These are phyloP conservation scores for Geranium rotundifolium DNA, from an alignment of 345 rosid genomes.

Conservation along the genomic window DNA sequence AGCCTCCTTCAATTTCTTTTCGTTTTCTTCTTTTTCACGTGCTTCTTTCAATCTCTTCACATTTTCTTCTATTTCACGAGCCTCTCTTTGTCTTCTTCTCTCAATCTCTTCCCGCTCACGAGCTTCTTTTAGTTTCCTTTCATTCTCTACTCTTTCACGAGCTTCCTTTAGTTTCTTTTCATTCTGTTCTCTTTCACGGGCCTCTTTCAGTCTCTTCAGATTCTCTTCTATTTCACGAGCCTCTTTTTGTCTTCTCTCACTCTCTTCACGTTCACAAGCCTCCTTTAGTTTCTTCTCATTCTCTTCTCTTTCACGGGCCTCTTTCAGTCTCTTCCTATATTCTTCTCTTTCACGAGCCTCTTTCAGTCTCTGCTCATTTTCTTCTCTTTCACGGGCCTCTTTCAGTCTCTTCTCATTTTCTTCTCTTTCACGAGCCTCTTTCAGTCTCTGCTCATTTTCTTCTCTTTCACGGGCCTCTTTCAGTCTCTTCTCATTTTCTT, in stretches of 20 bases:
- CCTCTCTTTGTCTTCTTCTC: too few species aligned
- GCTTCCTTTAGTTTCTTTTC: conserved; percentile 22
- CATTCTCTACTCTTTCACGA: conserved; percentile 24
- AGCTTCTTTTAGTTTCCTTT: conserved; percentile 20
- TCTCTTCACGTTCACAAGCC: too few species aligned
- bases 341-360: conserved; percentile 7
- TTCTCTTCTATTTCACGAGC: too few species aligned
- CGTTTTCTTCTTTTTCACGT: conserved; percentile 6
- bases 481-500: too few species aligned
- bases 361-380: conserved; percentile 4
- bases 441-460: too few species aligned
- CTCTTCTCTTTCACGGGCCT: neutral
- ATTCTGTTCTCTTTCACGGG: conserved; percentile 22
- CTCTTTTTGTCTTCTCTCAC: too few species aligned
- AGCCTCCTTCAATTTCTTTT: conserved; percentile 4
- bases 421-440: too few species aligned
- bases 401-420: conserved; percentile 3
- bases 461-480: too few species aligned
- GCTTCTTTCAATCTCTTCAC: neutral
- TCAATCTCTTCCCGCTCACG: conserved; percentile 27
- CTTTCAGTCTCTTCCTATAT: conserved; percentile 2
- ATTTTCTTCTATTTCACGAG: too few species aligned
- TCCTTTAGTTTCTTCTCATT: too few species aligned
- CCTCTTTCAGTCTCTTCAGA: conserved; percentile 9
- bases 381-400: conserved; percentile 3